A percentile compares a stretch with the other conserved stretches of the same genome.
phyloP scores from a whole-genome alignment of 2,329 filamentous ascomycete species.

The Didymosphaeria variabile region DNA sequence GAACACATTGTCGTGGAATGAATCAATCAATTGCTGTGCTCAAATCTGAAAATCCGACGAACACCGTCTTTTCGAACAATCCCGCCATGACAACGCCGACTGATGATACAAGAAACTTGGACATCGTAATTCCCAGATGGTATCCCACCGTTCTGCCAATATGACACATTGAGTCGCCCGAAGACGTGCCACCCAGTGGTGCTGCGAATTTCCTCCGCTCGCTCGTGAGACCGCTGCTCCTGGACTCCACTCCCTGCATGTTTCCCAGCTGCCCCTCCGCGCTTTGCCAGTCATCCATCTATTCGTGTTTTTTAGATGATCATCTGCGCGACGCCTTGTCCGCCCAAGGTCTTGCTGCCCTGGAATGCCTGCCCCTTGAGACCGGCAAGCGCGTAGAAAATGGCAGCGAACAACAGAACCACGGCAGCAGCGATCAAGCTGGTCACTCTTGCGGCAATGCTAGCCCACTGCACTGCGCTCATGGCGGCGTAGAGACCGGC shows the following conservation, averaged over 20 bases:
- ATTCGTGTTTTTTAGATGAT: constrained; percentile 68
- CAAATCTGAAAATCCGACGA: neutral
- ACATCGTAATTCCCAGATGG: constrained; percentile 16
- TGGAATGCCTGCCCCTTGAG: constrained; percentile 86
- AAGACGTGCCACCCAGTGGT: neutral
- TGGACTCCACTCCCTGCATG: neutral
- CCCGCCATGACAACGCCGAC: constrained; percentile 34
- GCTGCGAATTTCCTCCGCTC: neutral
- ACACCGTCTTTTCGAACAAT: constrained; percentile 12
- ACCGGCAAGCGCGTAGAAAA: constrained; percentile 83
- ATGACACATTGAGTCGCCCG: constrained; percentile 4
- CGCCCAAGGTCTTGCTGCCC: constrained; percentile 94
- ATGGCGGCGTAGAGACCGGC: constrained; percentile 85
- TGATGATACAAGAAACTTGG: constrained; percentile 37
- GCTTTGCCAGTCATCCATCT: neutral
- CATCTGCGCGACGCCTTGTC: constrained; percentile 95
- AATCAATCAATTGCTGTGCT: constrained; percentile 17
- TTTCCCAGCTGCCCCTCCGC: neutral
- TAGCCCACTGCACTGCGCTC: constrained; percentile 85
- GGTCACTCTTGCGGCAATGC: constrained; percentile 69
- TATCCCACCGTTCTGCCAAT: neutral
- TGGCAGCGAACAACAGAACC: constrained; percentile 76
- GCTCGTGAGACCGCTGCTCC: neutral
- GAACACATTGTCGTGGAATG: neutral
- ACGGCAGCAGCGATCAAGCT: constrained; percentile 88